Evolutionary conservation across 2,329 filamentous ascomycete species (phyloP).

Genomic region (Hawksworthiomyces lignivorus): DNA sequence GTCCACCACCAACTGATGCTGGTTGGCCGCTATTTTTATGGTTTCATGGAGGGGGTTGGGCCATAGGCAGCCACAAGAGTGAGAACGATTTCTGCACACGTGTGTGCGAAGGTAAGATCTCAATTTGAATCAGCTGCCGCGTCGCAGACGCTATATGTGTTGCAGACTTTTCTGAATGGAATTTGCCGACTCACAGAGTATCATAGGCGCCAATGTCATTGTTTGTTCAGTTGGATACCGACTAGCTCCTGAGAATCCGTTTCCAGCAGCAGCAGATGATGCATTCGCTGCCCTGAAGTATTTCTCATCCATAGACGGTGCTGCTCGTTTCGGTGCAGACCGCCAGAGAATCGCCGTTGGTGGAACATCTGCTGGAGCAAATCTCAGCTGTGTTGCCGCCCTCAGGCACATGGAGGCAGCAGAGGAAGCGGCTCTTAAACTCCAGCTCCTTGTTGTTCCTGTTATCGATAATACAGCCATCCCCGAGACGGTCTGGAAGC

Average conservation of each 20-base stretch:
- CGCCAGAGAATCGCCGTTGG: not conserved
- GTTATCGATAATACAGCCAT: constrained; percentile 4
- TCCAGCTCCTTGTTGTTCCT: not conserved
- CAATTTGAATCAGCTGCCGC: not conserved
- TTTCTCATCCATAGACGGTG: not conserved
- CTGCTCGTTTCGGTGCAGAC: not conserved
- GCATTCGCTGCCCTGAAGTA: not conserved
- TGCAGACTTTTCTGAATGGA: not conserved
- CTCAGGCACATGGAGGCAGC: not conserved
- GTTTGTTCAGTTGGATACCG: constrained; percentile 5
- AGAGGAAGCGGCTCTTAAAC: not conserved
- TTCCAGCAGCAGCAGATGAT: constrained; percentile 1
- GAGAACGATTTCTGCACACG: constrained; percentile 27
- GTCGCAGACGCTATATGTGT: not conserved
- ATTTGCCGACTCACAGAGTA: not conserved
- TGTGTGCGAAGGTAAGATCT: constrained; percentile 19
- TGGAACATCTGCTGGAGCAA: not conserved
- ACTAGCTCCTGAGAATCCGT: not conserved
- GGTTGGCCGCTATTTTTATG: constrained; percentile 32
- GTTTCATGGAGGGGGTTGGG: constrained; percentile 34
- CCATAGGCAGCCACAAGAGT: constrained; percentile 26
- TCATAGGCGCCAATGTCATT: not conserved
- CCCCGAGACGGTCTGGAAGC: not conserved
- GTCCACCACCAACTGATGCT: constrained; percentile 13
- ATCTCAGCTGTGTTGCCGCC: not conserved